Conservation (phyloP, 176 grass and related monocot genomes). For the Zea mays region DNA sequence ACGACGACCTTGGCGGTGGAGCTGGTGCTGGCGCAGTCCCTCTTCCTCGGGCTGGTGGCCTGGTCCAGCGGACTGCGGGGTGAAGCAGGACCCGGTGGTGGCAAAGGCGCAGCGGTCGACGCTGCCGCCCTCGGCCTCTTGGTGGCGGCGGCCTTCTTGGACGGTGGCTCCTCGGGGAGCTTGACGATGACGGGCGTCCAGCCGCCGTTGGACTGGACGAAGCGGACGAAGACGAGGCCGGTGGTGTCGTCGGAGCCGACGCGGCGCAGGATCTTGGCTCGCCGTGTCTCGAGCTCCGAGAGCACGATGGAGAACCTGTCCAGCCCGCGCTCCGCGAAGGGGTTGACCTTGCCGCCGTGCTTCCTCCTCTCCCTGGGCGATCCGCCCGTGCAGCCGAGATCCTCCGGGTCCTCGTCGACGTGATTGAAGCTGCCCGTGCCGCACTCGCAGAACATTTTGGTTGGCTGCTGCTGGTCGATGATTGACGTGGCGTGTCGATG, state of each 20-base stretch:
- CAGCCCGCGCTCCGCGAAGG: conserved; percentile 59
- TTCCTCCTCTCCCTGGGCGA: conserved; percentile 34
- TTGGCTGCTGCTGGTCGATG: background rate
- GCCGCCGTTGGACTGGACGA: conserved; percentile 52
- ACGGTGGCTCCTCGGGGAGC: conserved; percentile 26
- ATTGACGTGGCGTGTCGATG: background rate
- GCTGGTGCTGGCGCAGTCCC: background rate
- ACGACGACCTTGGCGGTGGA: background rate
- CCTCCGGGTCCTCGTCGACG: conserved; percentile 36
- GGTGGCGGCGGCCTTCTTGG: background rate
- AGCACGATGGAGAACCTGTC: conserved; percentile 75
- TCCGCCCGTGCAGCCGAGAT: background rate
- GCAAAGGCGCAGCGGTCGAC: background rate
- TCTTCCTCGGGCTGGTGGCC: background rate
- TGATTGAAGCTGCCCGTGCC: conserved; percentile 58
- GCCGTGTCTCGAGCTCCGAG: conserved; percentile 58
- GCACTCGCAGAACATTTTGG: conserved; percentile 49
- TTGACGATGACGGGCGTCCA: conserved; percentile 66
- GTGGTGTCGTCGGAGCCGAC: conserved; percentile 31
- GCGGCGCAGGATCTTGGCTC: conserved; percentile 55
- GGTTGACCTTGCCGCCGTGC: conserved; percentile 51
- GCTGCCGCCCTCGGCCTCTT: background rate
- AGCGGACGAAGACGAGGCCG: conserved; percentile 52
- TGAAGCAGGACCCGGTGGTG: background rate
- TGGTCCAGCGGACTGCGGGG: background rate